Percentiles rank a stretch among this genome's conserved stretches.
Evolutionary conservation across 2,329 filamentous ascomycete genomes (phyloP).

Genomic region (Aspergillus luchuensis): DNA sequence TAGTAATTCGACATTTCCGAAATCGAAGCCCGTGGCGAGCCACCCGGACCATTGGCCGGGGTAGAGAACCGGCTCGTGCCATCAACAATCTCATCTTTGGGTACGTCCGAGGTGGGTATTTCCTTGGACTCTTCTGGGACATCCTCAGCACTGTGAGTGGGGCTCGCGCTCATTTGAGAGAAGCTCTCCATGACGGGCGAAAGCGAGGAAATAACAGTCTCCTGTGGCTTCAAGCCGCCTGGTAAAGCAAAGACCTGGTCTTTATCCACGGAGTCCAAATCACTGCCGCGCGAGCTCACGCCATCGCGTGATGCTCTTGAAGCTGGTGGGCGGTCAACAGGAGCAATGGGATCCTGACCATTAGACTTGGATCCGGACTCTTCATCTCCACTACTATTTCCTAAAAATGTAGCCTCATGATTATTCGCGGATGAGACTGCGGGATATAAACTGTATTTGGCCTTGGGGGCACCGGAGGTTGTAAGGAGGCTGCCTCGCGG

Average conservation of each 20-base stretch:
- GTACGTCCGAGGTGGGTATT: conserved; percentile 21
- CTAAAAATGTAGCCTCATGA: conserved; percentile 37
- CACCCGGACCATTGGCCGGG: conserved; percentile 28
- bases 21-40: conserved; percentile 36
- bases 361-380: conserved; percentile 24
- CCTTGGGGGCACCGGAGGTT: conserved; percentile 25
- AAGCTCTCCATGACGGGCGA: conserved; percentile 34
- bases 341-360: conserved; percentile 23
- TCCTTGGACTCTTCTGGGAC: conserved; percentile 10
- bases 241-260: conserved; percentile 9
- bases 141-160: conserved; percentile 14
- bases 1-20: conserved; percentile 48
- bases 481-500: conserved; percentile 30
- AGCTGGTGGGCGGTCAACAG: conserved; percentile 17
- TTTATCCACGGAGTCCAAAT: conserved; percentile 10
- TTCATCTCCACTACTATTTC: conserved; percentile 41
- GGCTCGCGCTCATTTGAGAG: conserved; percentile 21
- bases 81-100: conserved; percentile 26
- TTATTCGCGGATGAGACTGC: conserved; percentile 23
- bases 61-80: conserved; percentile 26
- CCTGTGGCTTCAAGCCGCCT: conserved; percentile 16
- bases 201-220: conserved; percentile 20
- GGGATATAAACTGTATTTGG: conserved; percentile 33
- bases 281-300: conserved; percentile 13
- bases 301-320: conserved; percentile 6